Evolutionary conservation across 2,329 filamentous ascomycete genomes (phyloP), one percentile per base, ranked within the genome.

Genomic region (Trichoderma simmonsii): DNA sequence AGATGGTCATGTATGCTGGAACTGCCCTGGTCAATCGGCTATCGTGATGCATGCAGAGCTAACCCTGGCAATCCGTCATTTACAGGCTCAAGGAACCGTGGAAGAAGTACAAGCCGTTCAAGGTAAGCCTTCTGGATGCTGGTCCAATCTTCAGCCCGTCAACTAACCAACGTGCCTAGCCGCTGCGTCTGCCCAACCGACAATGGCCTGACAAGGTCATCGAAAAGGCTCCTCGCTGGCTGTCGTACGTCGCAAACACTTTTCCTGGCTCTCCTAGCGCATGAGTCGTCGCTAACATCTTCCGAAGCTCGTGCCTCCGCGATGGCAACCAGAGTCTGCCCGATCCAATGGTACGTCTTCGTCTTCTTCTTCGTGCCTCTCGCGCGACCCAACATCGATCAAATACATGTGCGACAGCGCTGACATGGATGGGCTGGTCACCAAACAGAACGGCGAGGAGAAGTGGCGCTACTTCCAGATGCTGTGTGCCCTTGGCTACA

Each of bases 241-340:
- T 65, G 39, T 65, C 62, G 62, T 65, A 65, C 32, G 62, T 65
- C 28, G 1, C 18, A 54, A 18, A 32, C 11, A 59, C n/a, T 3
- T 64, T 21, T 36, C 15, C 15, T 8, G 36, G 0, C 39, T 51
- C 6, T 32, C 9, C 1, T 18, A 34, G 11, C 39, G 39, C 24
- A n/a, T 54, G 39, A 24, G 28, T 18, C 28, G 36, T 65, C 24
- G 43, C 62, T 65, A 51, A 65, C 14, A 54, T 9, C 11, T 1
- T 32, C 28, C 28, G 28, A 51, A 65, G 62, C 28, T 65, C 62
- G 24, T 65, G 62, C 30, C 62, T 65, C 39, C 62, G 62, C 30
- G 62, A 65, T 65, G 62, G 62, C 62, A 65, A 65, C 43, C 62
- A 65, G 62, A 65, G 62, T 65, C 62, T 65, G 26, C 62, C 62